Base-by-base conservation (phyloP, 2,329 filamentous ascomycete species). In the Pyrenochaeta sp. region DNA sequence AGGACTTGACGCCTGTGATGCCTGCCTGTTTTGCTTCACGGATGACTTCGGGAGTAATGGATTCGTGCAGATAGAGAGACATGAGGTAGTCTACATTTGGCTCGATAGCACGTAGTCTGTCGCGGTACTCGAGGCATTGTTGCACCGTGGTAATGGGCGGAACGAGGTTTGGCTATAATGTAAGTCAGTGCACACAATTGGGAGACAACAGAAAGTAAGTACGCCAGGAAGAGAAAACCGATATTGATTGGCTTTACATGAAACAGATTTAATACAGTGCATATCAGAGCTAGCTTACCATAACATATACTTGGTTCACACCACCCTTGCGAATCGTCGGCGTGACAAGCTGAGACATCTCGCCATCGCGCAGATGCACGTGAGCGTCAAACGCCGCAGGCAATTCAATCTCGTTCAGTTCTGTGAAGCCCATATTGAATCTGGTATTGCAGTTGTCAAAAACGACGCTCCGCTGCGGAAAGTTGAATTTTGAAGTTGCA, bases 1-100 rank as follows among this genome's bases (percentile, higher is more conserved):
- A 92, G 41, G 87, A 83, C 76, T 92, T 92, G 43, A 92, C 85
- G 29, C 89, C 89, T 20, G 79, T 80, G 64, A 96, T 85, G 6
- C 91, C 91, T 2, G 87, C 86, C 49, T 83, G 81, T 58, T 89
- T 88, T 37, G 92, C 92, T 66, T 91, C 83, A 44, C 83, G 83
- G 65, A 97, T 91, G 10, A 78, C 79, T 29, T 78, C 78, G 2
- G 79, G 78, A 1, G 77, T 81, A 57, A 82, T 80, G 46, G 74
- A 72, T 14, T 79, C 77, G 58, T 82, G 81, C 5, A 83, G 72
- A 58, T 82, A 83, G 5, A 83, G 72, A 7, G 79, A 81, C 80
- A 82, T 82, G 54, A 82, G 75, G 60, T 80, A 83, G 18, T 75
- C 77, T 47, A 83, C 80, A 51, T 79, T 75, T 1, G 80, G 79